Conservation (phyloP, 192 early-diverging fungal species). For the Jimgerdemannia flammicorona region DNA sequence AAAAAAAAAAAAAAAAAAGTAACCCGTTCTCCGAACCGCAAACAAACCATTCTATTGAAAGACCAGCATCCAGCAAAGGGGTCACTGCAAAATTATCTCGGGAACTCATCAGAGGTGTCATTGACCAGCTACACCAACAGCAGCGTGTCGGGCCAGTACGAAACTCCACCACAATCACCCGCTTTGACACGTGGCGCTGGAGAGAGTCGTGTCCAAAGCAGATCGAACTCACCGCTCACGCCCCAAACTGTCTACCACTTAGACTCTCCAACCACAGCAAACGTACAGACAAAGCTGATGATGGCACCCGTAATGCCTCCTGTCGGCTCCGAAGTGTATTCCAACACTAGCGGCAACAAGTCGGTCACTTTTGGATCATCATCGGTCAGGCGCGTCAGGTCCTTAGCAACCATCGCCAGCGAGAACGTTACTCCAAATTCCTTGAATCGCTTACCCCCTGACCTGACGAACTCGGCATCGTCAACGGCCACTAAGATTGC, state of each 20-base stretch:
- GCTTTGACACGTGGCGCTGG: not conserved
- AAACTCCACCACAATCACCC: not conserved
- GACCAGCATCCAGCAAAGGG: not conserved
- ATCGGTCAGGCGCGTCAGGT: not conserved
- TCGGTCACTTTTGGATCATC: not conserved
- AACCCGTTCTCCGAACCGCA: not conserved
- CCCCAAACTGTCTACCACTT: not conserved
- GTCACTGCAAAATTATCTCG: not conserved
- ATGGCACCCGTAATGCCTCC: not conserved
- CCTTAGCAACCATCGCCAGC: not conserved
- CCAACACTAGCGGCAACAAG: not conserved
- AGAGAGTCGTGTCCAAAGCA: not conserved
- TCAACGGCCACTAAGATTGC: not conserved
- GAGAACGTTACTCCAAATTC: not conserved
- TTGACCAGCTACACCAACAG: not conserved
- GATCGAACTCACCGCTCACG: not conserved
- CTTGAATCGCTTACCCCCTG: not conserved
- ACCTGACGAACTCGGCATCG: not conserved
- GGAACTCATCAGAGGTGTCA: not conserved
- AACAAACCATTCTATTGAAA: not conserved
- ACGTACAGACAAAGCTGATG: not conserved
- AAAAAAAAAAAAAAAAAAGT: no score
- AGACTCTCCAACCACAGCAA: not conserved
- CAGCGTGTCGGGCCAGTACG: not conserved
- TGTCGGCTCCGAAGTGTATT: not conserved